A percentile compares a stretch with the other conserved stretches of the same genome.
Conservation (phyloP, 106 monocot genomes). For the Triglochin maritima region DNA sequence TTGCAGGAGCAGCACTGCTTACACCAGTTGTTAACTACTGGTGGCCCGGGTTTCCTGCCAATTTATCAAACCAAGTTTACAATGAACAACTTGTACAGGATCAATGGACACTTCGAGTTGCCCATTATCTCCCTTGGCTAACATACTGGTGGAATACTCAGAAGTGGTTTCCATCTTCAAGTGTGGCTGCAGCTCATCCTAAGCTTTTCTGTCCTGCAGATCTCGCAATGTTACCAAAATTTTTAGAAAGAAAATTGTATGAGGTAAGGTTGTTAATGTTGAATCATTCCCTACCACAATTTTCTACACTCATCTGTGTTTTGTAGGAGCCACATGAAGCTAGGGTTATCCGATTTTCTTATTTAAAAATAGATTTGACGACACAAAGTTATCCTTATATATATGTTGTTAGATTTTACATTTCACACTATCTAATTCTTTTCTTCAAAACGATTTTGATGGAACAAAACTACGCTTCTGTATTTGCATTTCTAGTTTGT, state of each 20-base stretch:
- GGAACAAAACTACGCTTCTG: too few relatives aligned
- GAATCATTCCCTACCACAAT: too few relatives aligned
- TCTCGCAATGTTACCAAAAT: constrained; percentile 15
- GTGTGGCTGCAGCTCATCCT: constrained; percentile 23
- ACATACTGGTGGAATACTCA: constrained; percentile 90
- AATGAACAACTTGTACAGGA: constrained; percentile 30
- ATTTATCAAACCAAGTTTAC: constrained; percentile 41
- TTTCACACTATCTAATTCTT: too few relatives aligned
- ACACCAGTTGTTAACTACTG: constrained; percentile 74
- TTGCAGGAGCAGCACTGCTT: constrained; percentile 67
- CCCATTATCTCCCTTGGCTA: constrained; percentile 58
- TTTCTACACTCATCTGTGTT: too few relatives aligned
- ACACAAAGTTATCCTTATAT: too few relatives aligned
- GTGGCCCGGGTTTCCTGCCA: constrained; percentile 75
- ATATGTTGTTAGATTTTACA: too few relatives aligned
- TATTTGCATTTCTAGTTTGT: too few relatives aligned
- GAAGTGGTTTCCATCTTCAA: constrained; percentile 49
- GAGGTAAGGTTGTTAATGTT: not conserved
- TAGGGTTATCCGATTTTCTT: too few relatives aligned
- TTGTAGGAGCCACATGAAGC: too few relatives aligned
- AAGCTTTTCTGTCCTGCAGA: constrained; percentile 34
- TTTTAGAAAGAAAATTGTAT: constrained; percentile 3
- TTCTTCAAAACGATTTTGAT: too few relatives aligned
- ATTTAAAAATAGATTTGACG: too few relatives aligned
- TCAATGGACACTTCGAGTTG: constrained; percentile 57